Percentiles rank a stretch among this genome's conserved stretches.
phyloP scores from a whole-genome alignment of 2,329 filamentous ascomycete genomes.

The Phialophora verrucosa region DNA sequence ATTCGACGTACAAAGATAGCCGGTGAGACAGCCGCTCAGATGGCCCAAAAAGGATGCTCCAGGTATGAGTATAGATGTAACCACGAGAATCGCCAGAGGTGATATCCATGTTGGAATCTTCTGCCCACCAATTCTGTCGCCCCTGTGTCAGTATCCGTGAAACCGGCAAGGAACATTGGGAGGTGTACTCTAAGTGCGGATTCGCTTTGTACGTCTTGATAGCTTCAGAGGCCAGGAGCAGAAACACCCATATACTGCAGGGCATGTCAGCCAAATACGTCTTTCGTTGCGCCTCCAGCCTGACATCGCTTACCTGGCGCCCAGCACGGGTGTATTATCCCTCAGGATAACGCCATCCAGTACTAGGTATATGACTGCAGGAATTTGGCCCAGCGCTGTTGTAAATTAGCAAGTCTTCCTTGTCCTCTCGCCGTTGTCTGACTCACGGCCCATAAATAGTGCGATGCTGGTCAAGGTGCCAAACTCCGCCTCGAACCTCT shows the following conservation, averaged over 20 bases:
- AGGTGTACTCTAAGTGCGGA: constrained; percentile 69
- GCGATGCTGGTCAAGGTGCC: constrained; percentile 87
- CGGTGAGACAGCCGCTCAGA: constrained; percentile 78
- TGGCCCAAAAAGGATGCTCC: constrained; percentile 86
- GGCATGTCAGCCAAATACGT: background rate
- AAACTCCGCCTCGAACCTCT: constrained; percentile 90
- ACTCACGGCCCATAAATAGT: constrained; percentile 88
- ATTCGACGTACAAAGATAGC: constrained; percentile 75
- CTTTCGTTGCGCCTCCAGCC: background rate
- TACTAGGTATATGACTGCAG: constrained; percentile 78
- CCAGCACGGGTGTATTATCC: constrained; percentile 75
- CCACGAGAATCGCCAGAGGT: constrained; percentile 76
- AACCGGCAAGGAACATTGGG: background rate
- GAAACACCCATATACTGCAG: constrained; percentile 85
- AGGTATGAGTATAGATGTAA: constrained; percentile 77
- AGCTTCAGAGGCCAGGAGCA: constrained; percentile 81
- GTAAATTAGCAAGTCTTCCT: constrained; percentile 9
- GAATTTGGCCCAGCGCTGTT: constrained; percentile 78
- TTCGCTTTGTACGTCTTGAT: constrained; percentile 83
- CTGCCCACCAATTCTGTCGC: constrained; percentile 59
- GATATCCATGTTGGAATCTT: constrained; percentile 92
- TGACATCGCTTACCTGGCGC: constrained; percentile 69
- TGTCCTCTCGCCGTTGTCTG: background rate
- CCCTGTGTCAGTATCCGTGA: background rate
- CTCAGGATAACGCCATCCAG: constrained; percentile 75